phyloP scores from a whole-genome alignment of 176 grass and related monocot species.

The Aegilops sharonensis region DNA sequence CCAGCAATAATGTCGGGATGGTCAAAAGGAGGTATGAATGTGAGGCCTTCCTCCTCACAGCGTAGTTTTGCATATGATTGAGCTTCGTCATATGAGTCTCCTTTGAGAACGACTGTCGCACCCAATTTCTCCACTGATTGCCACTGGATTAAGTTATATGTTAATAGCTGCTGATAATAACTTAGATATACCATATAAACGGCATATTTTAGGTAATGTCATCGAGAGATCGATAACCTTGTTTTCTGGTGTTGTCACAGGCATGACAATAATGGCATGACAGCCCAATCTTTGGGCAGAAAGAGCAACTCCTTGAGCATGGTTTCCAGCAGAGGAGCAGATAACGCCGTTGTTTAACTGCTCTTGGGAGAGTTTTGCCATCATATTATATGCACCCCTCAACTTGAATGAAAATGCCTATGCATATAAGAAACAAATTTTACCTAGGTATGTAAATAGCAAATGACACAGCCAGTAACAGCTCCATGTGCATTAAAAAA shows the following conservation, averaged over 20 bases:
- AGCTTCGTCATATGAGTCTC: constrained; percentile 96
- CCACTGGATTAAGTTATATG: constrained; percentile 62
- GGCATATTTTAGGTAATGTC: not conserved
- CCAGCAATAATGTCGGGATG: constrained; percentile 89
- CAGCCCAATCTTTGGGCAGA: constrained; percentile 66
- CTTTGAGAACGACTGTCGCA: constrained; percentile 82
- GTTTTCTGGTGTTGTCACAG: constrained; percentile 95
- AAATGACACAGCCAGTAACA: not conserved
- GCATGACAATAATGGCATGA: constrained; percentile 96
- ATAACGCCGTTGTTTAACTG: constrained; percentile 87
- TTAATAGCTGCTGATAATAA: constrained; percentile 8
- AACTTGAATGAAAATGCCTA: constrained; percentile 99
- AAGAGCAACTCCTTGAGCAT: constrained; percentile 81
- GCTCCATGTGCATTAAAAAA: not conserved
- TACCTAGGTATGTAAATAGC: not conserved
- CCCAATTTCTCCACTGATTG: constrained; percentile 77
- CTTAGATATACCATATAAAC: not conserved
- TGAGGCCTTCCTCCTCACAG: constrained; percentile 70
- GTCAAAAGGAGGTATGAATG: constrained; percentile 96
- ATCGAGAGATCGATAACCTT: constrained; percentile 55
- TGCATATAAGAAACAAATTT: not conserved
- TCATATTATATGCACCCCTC: constrained; percentile 99
- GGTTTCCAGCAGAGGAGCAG: constrained; percentile 97
- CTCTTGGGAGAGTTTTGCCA: constrained; percentile 74
- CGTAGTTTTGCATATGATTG: constrained; percentile 79